Percentiles rank a stretch among this genome's conserved stretches.
Evolutionary conservation across 2,329 filamentous ascomycete species (phyloP).

Genomic region (Colletotrichum aenigma): DNA sequence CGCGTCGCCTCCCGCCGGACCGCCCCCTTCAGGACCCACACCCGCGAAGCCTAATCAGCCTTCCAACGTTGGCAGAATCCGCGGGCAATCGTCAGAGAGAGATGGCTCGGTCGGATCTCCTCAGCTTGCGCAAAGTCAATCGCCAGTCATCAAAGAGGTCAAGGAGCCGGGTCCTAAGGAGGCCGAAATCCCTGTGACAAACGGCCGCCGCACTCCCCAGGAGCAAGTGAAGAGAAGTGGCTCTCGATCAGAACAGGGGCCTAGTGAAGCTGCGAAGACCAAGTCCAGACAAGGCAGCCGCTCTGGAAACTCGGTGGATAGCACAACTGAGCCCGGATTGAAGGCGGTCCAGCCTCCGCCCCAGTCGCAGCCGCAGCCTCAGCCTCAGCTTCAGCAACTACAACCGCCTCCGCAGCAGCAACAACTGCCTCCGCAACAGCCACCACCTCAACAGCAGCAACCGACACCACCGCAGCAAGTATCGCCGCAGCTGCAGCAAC

Average conservation of each 20-base stretch:
- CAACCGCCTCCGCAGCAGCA: conserved; percentile 2
- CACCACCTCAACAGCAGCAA: conserved; percentile 38
- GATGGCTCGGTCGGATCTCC: conserved; percentile 39
- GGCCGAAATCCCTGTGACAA: conserved; percentile 56
- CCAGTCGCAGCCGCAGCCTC: not conserved
- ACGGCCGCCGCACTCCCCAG: conserved; percentile 69
- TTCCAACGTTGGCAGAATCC: conserved; percentile 44
- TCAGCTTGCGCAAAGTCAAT: conserved; percentile 36
- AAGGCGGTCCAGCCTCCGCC: conserved; percentile 34
- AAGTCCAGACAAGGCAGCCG: conserved; percentile 49
- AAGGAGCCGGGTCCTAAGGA: conserved; percentile 31
- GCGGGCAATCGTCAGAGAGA: conserved; percentile 56
- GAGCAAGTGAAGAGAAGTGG: conserved; percentile 49
- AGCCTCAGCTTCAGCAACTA: not conserved
- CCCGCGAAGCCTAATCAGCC: conserved; percentile 52
- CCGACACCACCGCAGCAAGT: conserved; percentile 44
- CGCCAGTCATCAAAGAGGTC: conserved; percentile 46
- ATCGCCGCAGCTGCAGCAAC: not conserved
- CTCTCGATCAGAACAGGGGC: conserved; percentile 39
- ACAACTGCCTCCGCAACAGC: not conserved
- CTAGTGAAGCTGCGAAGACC: conserved; percentile 33
- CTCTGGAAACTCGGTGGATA: conserved; percentile 72
- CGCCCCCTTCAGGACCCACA: conserved; percentile 60
- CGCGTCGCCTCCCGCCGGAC: conserved; percentile 40
- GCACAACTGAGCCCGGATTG: conserved; percentile 61